Base-by-base conservation (phyloP, 2,329 filamentous ascomycete genomes). In the Sclerotinia borealis region DNA sequence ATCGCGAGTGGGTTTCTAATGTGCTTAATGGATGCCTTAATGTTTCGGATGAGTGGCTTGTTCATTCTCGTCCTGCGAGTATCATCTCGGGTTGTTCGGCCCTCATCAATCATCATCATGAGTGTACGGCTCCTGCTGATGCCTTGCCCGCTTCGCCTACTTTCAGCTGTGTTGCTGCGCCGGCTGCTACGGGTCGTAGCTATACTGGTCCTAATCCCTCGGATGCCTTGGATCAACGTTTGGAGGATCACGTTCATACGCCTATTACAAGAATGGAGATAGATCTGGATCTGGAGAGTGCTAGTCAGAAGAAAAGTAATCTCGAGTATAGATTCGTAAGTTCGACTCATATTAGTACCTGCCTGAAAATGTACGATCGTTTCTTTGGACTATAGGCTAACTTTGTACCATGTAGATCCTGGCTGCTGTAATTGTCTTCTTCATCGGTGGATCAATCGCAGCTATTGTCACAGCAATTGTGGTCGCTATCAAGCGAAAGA, bases 291-390 rank as follows among this genome's bases (percentile, higher is more conserved):
- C n/a, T 41, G 15, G 36, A 54, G 7, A 25, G 31, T 29, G 36
- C 22, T n/a, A 2, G 36, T 8, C 10, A 4, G 1, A 2, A 17
- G 36, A 1, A 54, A 19, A 25, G 10, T 2, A 13, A 54, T 27
- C 22, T 17, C 0, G 36, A 27, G 10, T 41, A n/a, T 10, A 9
- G 25, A 4, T 8, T 54, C 17, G 51, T 54, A 54, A n/a, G 51
- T 41, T 29, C 15, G n/a, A 31, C 13, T n/a, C 5, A 4, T 5
- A 2, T 4, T n/a, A 19, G 2, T 0, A 4, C 25, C 6, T n/a
- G n/a, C n/a, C n/a, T n/a, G n/a, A n/a, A n/a, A n/a, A n/a, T n/a
- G n/a, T n/a, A n/a, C n/a, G n/a, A 27, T 10, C 15, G n/a, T 7
- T 0, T 29, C 10, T 1, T 9, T 13, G 13, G 3, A n/a, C 6